Evolutionary conservation across 2,329 filamentous ascomycete species (phyloP).

Genomic region (Fusarium cicatricum): DNA sequence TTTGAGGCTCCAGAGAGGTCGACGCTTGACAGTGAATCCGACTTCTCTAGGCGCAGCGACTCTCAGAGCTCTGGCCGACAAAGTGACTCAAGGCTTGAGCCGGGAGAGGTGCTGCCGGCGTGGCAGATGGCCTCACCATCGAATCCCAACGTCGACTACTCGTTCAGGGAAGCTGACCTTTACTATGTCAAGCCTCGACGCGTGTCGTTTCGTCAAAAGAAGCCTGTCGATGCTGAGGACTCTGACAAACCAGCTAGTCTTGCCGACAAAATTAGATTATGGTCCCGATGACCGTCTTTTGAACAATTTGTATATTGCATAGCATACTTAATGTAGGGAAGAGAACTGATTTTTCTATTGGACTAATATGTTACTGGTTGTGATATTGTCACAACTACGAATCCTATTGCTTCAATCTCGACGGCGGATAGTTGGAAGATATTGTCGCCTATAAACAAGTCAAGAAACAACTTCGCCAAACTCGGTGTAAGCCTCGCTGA

Average conservation of each 20-base stretch:
- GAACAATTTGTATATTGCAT: background rate
- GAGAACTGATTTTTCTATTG: background rate
- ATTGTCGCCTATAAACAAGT: no score
- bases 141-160: slow-evolving; percentile 45
- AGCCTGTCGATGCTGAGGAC: background rate
- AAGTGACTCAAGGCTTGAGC: background rate
- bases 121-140: slow-evolving; percentile 25
- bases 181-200: slow-evolving; percentile 42
- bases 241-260: background rate
- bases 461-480: no score
- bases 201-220: slow-evolving; percentile 27
- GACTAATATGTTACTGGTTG: no score
- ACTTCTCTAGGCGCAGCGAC: slow-evolving; percentile 3
- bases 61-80: background rate
- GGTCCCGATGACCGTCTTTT: slow-evolving; percentile 9
- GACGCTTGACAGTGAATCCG: background rate
- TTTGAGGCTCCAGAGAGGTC: slow-evolving; percentile 4
- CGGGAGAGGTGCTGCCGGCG: background rate
- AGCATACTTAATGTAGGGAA: background rate
- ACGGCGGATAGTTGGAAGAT: no score
- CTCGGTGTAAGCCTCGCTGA: slow-evolving; percentile 44
- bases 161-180: slow-evolving; percentile 48
- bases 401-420: slow-evolving; percentile 5
- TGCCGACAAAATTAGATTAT: slow-evolving; percentile 19
- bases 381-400: background rate